Evolutionary conservation across 495 filamentous ascomycete species (phyloP), one percentile per base, ranked within the genome.

Genomic region (Aspergillus mulundensis): DNA sequence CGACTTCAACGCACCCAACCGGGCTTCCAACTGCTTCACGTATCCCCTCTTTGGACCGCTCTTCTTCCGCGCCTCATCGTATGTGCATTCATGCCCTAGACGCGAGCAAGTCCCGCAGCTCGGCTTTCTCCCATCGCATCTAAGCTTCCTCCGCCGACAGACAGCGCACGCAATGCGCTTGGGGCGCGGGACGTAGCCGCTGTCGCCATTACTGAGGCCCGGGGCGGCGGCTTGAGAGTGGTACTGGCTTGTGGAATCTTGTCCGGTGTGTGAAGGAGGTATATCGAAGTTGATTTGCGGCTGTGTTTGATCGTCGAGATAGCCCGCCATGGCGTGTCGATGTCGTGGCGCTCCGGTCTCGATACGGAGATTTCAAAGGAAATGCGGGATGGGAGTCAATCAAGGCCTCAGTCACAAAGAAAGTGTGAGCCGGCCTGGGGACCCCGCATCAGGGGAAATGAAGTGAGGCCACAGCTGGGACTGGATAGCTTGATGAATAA

Each of bases 131-230:
- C 84, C 80, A 66, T 89, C 86, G 61, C 86, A 89, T 70, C 88
- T 87, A 48, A 98, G 76, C 67, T 98, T 98, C 64, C 94, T 82
- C 68, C 92, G 94, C 62, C 94, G 81, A 66, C 94, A 99, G 43
- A 99, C 84, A 52, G 96, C 88, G 69, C 94, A 99, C n/a, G 94
- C 94, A 59, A 97, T 90, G 63, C 94, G 82, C 77, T 97, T 97
- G 20, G 87, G 85, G 62, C 91, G 91, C 24, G 91, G 88, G 16
- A 89, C 77, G 53, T 77, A 83, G 40, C 70, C 77, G 64, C 85
- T 84, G 54, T 81, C 83, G 41, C 76, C 78, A 46, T 76, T 72
- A 36, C 65, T 65, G 58, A 73, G 62, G 16, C 64, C 65, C 16
- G 66, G 58, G 23, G 71, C 61, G 15, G 64, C 59, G 23, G 64